Evolutionary conservation across 805 yeast genomes (phyloP), one percentile per base, ranked within the genome.

Genomic region (Wickerhamiella sorbophila): DNA sequence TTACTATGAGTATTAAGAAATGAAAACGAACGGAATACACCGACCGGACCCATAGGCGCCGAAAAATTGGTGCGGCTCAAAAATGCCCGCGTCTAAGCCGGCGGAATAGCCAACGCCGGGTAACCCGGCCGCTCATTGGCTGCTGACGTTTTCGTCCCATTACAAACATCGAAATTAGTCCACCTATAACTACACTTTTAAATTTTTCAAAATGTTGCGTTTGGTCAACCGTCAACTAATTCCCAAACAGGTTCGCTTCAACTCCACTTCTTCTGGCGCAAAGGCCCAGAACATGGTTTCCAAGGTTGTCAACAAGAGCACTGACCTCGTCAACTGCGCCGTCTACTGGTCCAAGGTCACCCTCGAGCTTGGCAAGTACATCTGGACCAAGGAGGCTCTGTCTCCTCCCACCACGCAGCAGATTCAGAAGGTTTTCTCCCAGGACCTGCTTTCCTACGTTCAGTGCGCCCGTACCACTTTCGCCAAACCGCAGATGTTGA

Each of bases 331-430:
- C 51, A 72, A 78, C 65, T 54, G 68, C 48, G 69, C 87, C 44
- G 62, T 83, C 45, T 91, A 84, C 80, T 91, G 91, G 82, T 43
- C 64, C 53, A 76, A 76, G 66, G 83, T 77, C 46, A 59, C 66
- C 42, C 75, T 70, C 48, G 82, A 76, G 62, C 60, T 76, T 53
- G 75, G 72, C 46, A 81, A 81, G 65, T 73, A 75, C 63, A 82
- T 91, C 48, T 91, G 88, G 75, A 66, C 77, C 59, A 81, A 82
- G 65, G 98, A 91, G 69, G 94, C 86, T 50, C 68, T 91, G 54
- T 83, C 93, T 48, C 97, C 97, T 49, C 98, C 98, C 55, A 61
- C 84, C 33, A 55, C 71, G 47, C 72, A 74, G 43, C 85, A 85
- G 62, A 71, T 88, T 69, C 78, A 81, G 67, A 66, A 72, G 51